Evolutionary conservation across 768 basidiomycete species (phyloP), one percentile per base, ranked within the genome.

Genomic region (Pulveroboletus sp.): DNA sequence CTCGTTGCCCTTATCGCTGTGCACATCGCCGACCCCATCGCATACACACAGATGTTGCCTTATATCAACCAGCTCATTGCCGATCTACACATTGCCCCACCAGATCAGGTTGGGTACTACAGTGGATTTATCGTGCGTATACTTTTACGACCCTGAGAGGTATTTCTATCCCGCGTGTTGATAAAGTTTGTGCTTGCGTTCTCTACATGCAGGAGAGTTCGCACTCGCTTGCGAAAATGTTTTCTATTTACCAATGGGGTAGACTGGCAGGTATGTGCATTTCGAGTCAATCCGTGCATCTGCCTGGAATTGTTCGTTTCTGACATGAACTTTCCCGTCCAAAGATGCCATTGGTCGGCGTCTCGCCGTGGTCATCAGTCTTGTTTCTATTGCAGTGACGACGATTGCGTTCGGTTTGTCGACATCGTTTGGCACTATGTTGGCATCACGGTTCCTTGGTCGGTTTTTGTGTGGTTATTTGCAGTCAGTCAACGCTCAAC

Each of bases 21-120:
- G 8, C 68, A 82, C 35, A 67, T 85, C 13, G 73, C 75, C 36
- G 83, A 84, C 52, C 81, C 84, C 13, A 71, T 86, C 17, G 74
- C 76, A 5, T 81, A 80, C 65, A 75, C 77, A 1, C 80, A 84
- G 55, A 75, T 86, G 31, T 77, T 77, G 45, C 84, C 85, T 2
- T 87, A 84, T 55, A 75, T 86, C 48, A 85, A 86, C 53, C 73
- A 85, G 60, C 77, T 85, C 64, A 75, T 87, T 43, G 69, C 68
- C 11, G 72, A 73, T 33, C 65, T 85, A 1, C 66, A 74, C 44
- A 57, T 84, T 25, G 79, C 81, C 13, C 72, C 80, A 53, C 75
- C 75, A 5, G 79, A 79, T 13, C 71, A 72, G 49, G 76, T 84
- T 19, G 85, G 83, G 2, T 79, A n/a, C n/a, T n/a, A n/a, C n/a